Evolutionary conservation across 2,329 filamentous ascomycete genomes (phyloP).

Genomic region (Colletotrichum ledebouriae): DNA sequence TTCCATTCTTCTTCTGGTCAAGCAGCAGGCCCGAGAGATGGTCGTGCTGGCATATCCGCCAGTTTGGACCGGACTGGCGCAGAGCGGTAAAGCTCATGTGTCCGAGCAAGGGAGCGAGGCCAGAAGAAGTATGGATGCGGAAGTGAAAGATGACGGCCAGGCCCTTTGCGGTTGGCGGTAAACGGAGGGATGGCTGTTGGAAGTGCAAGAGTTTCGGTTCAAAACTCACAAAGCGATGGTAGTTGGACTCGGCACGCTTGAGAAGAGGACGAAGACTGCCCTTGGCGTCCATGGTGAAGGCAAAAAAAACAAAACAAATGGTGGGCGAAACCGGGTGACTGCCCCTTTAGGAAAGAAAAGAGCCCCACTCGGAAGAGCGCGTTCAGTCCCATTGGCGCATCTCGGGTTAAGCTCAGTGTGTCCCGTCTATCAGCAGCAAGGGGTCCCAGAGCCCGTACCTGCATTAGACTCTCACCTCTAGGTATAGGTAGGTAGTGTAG

Average conservation of each 20-base stretch:
- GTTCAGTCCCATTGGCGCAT: constrained; percentile 19
- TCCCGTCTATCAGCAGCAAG: constrained; percentile 22
- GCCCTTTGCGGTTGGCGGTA: constrained; percentile 13
- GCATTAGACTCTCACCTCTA: constrained; percentile 26
- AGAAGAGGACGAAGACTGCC: constrained; percentile 1
- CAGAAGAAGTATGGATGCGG: neutral
- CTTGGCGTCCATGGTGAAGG: neutral
- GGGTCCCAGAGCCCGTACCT: constrained; percentile 29
- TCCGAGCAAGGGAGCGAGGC: constrained; percentile 20
- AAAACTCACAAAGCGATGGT: constrained; percentile 14
- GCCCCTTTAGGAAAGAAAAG: constrained; percentile 22
- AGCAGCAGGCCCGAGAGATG: constrained; percentile 19
- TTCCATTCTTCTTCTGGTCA: constrained; percentile 20
- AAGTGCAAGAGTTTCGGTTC: neutral
- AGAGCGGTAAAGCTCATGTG: constrained; percentile 4
- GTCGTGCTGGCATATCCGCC: constrained; percentile 15
- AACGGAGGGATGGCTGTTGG: constrained; percentile 24
- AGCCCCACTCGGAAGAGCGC: neutral
- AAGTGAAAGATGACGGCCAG: constrained; percentile 13
- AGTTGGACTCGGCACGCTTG: neutral
- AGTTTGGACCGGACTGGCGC: constrained; percentile 15
- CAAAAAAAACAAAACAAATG: constrained; percentile 28
- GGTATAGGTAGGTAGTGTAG: neutral
- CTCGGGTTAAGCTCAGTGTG: constrained; percentile 26
- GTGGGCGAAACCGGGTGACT: constrained; percentile 2